Base-by-base conservation (phyloP, 495 filamentous ascomycete genomes). In the Podospora australis region DNA sequence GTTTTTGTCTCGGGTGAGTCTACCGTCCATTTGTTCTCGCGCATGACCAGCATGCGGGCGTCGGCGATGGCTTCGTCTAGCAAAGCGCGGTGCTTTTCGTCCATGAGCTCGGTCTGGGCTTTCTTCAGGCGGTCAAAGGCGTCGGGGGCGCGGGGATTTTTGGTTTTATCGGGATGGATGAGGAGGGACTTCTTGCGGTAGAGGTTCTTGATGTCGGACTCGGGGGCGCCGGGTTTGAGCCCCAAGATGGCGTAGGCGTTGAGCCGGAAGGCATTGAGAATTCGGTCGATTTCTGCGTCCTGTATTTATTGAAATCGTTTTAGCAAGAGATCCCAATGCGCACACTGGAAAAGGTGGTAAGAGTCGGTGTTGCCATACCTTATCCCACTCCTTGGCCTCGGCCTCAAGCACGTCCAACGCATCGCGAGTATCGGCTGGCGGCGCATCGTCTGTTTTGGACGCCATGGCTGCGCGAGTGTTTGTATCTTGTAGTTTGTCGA, bases 101-200 rank as follows among this genome's bases (percentile, higher is more conserved):
- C 94, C 72, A 95, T 83, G 6, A 99, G 80, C 51, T 85, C 79
- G 1, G 80, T 86, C 58, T 96, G 87, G 8, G 92, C 92, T 65
- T 96, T 95, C 64, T 95, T 95, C 4, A 99, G 80, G 2, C 89
- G 82, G 70, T 99, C 92, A 64, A 99, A 99, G 54, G 92, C 94
- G 58, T 96, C 90, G 1, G 92, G 91, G 7, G 92, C 92, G 23
- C 73, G 76, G 1, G 88, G 87, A 65, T 99, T 97, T 55, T 80
- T 81, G 43, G 94, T 96, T 69, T 97, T 97, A 70, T 99, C 92
- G 9, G 92, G 92, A 71, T 99, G 92, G 72, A 99, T 97, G 5
- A 99, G 80, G 25, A 99, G 83, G 13, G 92, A 99, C 64, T 95
- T 97, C 57, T 84, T 89, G 70, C 92, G 88, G 74, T 96, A 99